Evolutionary conservation across 371 early-diverging fungal species (phyloP).

Genomic region (Mortierella sp.): DNA sequence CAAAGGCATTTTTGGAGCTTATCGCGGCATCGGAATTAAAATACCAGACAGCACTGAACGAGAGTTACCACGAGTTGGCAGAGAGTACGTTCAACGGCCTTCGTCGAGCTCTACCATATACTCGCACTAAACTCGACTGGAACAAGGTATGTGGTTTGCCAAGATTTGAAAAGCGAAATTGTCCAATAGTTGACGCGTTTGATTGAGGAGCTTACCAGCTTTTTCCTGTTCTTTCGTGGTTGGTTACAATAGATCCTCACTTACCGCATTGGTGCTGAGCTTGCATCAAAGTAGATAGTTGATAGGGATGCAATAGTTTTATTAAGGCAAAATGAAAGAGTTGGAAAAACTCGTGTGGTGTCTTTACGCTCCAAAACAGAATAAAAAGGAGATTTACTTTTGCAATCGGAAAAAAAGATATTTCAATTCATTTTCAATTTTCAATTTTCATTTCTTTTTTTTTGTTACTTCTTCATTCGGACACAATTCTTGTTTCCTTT

Average conservation of each 20-base stretch:
- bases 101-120: constrained; percentile 92
- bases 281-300: constrained; percentile 46
- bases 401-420: no score
- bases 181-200: no score
- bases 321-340: no score
- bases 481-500: no score
- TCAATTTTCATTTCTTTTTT: no score
- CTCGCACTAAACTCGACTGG: constrained; percentile 95
- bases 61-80: constrained; percentile 82
- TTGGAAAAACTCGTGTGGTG: no score
- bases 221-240: background rate
- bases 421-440: no score
- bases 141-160: constrained; percentile 70
- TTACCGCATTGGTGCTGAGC: constrained; percentile 55
- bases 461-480: no score
- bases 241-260: constrained; percentile 39
- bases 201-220: background rate
- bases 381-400: no score
- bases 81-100: constrained; percentile 92
- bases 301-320: no score
- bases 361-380: no score
- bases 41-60: constrained; percentile 87
- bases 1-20: constrained; percentile 68
- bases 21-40: constrained; percentile 83
- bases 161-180: no score